A percentile compares a stretch with the other conserved stretches of the same genome.
These are phyloP conservation scores for Rosa multiflora DNA, from an alignment of 306 rosid genomes.

Conservation along the genomic window DNA sequence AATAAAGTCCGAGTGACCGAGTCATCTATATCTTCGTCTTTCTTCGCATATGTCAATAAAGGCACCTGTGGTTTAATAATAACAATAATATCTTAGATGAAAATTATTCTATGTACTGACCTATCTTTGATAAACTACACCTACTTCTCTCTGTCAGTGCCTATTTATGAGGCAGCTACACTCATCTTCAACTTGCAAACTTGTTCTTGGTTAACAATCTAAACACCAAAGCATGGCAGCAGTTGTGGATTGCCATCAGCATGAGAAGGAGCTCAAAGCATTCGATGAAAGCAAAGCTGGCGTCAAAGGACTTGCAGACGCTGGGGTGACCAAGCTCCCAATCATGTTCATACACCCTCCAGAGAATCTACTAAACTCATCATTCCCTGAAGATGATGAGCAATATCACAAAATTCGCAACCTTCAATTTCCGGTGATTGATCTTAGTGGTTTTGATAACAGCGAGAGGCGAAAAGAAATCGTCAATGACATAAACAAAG, in stretches of 20 bases:
- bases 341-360: slow-evolving; percentile 57
- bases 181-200: neutral
- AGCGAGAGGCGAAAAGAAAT: slow-evolving; percentile 23
- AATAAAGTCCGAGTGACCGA: neutral
- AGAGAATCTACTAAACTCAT: slow-evolving; percentile 28
- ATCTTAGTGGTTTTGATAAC: slow-evolving; percentile 33
- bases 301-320: slow-evolving; percentile 64
- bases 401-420: neutral
- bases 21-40: neutral
- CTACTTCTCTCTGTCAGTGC: neutral
- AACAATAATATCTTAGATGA: neutral
- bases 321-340: slow-evolving; percentile 54
- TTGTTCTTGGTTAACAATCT: neutral
- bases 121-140: neutral
- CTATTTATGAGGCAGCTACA: neutral
- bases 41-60: neutral
- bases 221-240: neutral
- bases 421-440: slow-evolving; percentile 42
- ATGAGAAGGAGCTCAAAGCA: slow-evolving; percentile 44
- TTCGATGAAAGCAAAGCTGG: slow-evolving; percentile 65
- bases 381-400: neutral
- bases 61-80: neutral
- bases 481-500: slow-evolving; percentile 32
- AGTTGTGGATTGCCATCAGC: slow-evolving; percentile 24
- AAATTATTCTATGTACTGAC: too few relatives aligned